Evolutionary conservation across 768 basidiomycete genomes (phyloP), one percentile per base, ranked within the genome.

Genomic region (Podaxis sp.): DNA sequence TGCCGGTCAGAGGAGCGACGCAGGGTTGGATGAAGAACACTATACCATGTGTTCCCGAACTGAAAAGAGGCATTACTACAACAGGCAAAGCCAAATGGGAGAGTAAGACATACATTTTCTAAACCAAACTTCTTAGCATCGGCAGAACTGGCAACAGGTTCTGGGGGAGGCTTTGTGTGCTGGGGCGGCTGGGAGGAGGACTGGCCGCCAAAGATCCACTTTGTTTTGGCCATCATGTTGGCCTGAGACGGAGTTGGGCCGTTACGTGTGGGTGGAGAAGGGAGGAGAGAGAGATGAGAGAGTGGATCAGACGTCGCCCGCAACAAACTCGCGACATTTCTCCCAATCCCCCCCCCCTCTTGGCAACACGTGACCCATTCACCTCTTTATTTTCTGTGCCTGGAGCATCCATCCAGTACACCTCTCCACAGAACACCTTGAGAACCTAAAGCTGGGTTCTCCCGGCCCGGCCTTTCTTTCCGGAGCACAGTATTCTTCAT

Each of bases 1-100:
- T 72, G 70, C 64, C 48, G 38, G 60, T 64, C 38, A 55, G 60
- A 65, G 60, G 44, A 40, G 44, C 40, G 54, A 36, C 20, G n/a
- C 58, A 54, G 26, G 51, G 33, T 41, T 58, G 17, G 36, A 30
- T 20, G n/a, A 24, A 26, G 53, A 38, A 63, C 22, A 17, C 46
- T 82, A 69, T 66, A 95, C 95, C 96, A 99, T 52, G 94, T 99
- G 74, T 98, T 99, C 44, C 95, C 95, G 79, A 96, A 97, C 94
- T 96, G 66, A 38, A 62, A 65, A 53, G 20, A 61, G 54, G 60
- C 52, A 57, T 62, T 54, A 48, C 30, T 59, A 44, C 26, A 58
- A 41, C 58, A 62, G 37, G 55, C 12, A 22, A 51, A 20, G 44
- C 38, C 33, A 56, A 4, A 30, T 64, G 13, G 56, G 51, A 51